Evolutionary conservation across 495 filamentous ascomycete species (phyloP).

Genomic region (Aspergillus incahuasiensis): DNA sequence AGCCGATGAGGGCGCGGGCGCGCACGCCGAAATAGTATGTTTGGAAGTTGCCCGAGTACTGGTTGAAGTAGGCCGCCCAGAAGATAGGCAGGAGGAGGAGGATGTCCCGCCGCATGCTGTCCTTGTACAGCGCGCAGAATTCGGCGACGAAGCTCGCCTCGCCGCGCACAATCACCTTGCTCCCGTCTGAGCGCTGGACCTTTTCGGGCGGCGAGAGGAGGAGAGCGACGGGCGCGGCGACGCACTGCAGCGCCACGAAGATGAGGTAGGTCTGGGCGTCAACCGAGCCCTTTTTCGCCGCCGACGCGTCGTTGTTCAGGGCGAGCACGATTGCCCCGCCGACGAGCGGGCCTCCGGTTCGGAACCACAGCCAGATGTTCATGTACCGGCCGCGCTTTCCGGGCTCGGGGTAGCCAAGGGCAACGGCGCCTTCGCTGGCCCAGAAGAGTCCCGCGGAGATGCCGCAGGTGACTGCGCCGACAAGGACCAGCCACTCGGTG

Average conservation of each 20-base stretch:
- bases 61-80: conserved; percentile 40
- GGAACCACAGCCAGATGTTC: conserved; percentile 52
- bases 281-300: conserved; percentile 45
- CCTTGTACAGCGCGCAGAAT: background rate
- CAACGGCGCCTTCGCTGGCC: conserved; percentile 52
- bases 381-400: conserved; percentile 50
- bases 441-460: conserved; percentile 51
- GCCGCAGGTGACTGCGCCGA: conserved; percentile 51
- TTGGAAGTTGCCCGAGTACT: conserved; percentile 34
- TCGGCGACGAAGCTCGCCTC: background rate
- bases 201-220: conserved; percentile 50
- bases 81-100: conserved; percentile 32
- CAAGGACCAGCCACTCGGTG: conserved; percentile 49
- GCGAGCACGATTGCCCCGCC: conserved; percentile 50
- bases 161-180: conserved; percentile 2
- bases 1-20: conserved; percentile 34
- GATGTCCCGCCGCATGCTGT: conserved; percentile 5
- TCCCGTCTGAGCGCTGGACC: conserved; percentile 46
- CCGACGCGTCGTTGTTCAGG: conserved; percentile 44
- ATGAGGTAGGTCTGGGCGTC: conserved; percentile 47
- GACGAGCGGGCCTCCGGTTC: conserved; percentile 51
- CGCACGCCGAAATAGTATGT: conserved; percentile 38
- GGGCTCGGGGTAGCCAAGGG: conserved; percentile 49
- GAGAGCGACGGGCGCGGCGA: conserved; percentile 44
- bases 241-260: conserved; percentile 49